Evolutionary conservation across 2,329 filamentous ascomycete species (phyloP).

Genomic region (Sporothrix schenckii): DNA sequence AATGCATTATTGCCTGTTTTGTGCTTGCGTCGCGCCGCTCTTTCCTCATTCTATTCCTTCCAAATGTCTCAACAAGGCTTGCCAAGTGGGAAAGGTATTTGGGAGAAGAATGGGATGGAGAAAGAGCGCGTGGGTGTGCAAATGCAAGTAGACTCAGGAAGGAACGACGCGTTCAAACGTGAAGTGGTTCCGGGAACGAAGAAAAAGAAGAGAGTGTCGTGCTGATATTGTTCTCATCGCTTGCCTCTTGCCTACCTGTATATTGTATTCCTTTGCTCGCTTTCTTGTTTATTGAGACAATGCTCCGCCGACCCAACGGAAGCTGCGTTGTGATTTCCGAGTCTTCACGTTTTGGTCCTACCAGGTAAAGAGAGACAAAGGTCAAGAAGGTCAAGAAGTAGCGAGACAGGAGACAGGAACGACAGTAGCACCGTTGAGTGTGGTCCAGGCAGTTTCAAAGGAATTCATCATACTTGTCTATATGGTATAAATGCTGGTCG

Average conservation of each 20-base stretch:
- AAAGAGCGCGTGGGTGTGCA: not conserved
- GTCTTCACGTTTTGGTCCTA: not conserved
- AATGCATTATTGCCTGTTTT: not conserved
- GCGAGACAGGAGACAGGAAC: too few relatives aligned
- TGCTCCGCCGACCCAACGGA: too few relatives aligned
- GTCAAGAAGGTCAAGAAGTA: too few relatives aligned
- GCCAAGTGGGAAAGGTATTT: not conserved
- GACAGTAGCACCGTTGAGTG: too few relatives aligned
- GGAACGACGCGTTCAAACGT: not conserved
- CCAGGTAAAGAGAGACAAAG: conserved; percentile 1
- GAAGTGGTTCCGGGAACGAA: not conserved
- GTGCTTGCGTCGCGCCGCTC: not conserved
- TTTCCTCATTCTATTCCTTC: not conserved
- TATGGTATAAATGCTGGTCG: too few relatives aligned
- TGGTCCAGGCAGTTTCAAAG: too few relatives aligned
- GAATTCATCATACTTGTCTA: too few relatives aligned
- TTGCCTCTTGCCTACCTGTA: too few relatives aligned
- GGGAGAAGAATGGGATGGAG: not conserved
- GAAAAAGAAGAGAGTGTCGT: too few relatives aligned
- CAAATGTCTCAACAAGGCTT: conserved; percentile 11
- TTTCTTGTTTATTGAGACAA: too few relatives aligned
- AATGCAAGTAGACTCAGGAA: not conserved
- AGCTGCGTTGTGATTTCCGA: not conserved
- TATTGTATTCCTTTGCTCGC: too few relatives aligned
- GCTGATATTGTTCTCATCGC: too few relatives aligned